Conservation (phyloP, 306 rosid species). For the Acacia confusa region DNA sequence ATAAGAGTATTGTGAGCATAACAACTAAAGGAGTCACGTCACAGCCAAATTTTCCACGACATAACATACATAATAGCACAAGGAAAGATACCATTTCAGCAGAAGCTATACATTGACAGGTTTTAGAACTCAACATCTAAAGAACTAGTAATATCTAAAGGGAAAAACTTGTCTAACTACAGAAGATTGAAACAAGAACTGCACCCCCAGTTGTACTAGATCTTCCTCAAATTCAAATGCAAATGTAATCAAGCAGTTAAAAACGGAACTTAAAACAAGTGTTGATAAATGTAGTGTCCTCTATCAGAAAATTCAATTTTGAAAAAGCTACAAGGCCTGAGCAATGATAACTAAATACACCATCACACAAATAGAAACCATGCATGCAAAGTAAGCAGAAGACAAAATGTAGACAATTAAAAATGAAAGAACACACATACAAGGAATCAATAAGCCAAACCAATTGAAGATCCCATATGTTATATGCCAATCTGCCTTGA, state of each 20-base stretch:
- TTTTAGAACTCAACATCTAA: not conserved
- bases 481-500: not conserved
- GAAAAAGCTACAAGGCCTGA: not conserved
- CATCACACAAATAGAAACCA: slow-evolving; percentile 23
- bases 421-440: not conserved
- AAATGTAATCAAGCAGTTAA: not conserved
- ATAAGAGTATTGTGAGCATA: not conserved
- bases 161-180: not conserved
- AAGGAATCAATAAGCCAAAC: slow-evolving; percentile 20
- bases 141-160: not conserved
- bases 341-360: not conserved
- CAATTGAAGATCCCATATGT: not conserved
- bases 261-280: not conserved
- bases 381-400: slow-evolving; percentile 4
- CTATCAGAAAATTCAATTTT: not conserved
- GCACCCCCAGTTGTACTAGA: not conserved
- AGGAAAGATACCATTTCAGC: not conserved
- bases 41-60: not conserved
- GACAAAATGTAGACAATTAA: not conserved
- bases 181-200: not conserved
- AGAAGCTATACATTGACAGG: slow-evolving; percentile 6
- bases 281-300: not conserved
- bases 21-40: not conserved
- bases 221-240: not conserved
- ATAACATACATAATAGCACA: not conserved